These are phyloP conservation scores for Craspedostauros australis DNA, from an alignment of 108 stramenopile genomes.

Conservation along the genomic window DNA sequence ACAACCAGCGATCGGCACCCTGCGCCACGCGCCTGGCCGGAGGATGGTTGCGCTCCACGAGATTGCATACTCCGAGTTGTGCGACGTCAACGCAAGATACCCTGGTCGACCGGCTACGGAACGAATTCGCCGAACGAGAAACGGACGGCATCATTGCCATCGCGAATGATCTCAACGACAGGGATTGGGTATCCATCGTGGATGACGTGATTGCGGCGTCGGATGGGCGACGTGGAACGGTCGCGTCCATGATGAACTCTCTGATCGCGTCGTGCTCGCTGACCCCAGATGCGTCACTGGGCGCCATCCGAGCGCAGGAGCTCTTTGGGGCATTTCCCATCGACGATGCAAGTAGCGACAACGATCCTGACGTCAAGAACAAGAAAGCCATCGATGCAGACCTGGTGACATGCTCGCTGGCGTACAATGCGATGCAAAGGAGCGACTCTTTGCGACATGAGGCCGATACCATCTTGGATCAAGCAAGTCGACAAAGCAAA, in stretches of 20 bases:
- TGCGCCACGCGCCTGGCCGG: neutral
- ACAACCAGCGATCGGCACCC: too few relatives aligned
- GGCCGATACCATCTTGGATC: conserved; percentile 40
- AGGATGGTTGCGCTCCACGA: neutral
- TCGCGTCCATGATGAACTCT: conserved; percentile 46
- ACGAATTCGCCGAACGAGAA: conserved; percentile 18
- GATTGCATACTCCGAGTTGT: neutral
- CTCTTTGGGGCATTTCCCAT: conserved; percentile 14
- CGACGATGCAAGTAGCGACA: too few relatives aligned
- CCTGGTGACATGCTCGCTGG: conserved; percentile 22
- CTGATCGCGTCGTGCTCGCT: conserved; percentile 44
- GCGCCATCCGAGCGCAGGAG: neutral
- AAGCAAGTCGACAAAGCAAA: conserved; percentile 40
- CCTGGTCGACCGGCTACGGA: conserved; percentile 4
- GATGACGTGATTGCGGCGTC: conserved; percentile 27
- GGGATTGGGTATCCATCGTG: conserved; percentile 2
- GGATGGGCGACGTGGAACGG: conserved; percentile 19
- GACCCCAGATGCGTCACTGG: neutral
- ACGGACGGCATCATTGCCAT: conserved; percentile 38
- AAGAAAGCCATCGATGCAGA: conserved; percentile 16
- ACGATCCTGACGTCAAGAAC: conserved; percentile 6
- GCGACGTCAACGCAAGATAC: neutral
- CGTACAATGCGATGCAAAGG: conserved; percentile 5
- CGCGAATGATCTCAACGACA: neutral
- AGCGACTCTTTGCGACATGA: conserved; percentile 14